Conservation (phyloP, 208 protist species). For the Leishmania braziliensis region DNA sequence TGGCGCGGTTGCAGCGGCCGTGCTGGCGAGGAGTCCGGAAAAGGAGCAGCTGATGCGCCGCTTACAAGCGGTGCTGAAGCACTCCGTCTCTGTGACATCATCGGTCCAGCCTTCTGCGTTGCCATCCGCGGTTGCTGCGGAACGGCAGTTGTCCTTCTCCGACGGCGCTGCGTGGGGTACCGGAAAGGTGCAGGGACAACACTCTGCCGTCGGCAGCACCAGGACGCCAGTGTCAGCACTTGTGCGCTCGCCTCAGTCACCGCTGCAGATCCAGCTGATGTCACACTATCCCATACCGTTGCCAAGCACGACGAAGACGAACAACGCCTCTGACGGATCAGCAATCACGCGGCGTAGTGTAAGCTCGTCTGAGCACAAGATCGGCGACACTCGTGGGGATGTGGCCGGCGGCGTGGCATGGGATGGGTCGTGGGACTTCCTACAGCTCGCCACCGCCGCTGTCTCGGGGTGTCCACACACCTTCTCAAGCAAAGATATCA, state of each 20-base stretch:
- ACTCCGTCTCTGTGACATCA: not conserved
- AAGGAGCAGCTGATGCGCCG: slow-evolving; percentile 31
- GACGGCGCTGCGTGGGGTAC: not conserved
- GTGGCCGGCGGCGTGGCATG: not conserved
- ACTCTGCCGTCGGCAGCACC: not conserved
- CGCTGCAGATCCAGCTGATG: not conserved
- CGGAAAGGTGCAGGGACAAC: not conserved
- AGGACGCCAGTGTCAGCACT: not conserved
- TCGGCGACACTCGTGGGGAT: not conserved
- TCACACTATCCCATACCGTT: not conserved
- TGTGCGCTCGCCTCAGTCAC: not conserved
- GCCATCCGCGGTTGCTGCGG: slow-evolving; percentile 1
- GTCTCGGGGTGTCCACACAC: slow-evolving; percentile 7
- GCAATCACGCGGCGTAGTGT: not conserved
- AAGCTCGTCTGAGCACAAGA: not conserved
- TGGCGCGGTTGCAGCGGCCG: not conserved
- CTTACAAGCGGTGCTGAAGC: slow-evolving; percentile 15
- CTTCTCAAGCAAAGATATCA: slow-evolving; percentile 13
- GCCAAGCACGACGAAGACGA: not conserved
- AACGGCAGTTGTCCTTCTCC: not conserved
- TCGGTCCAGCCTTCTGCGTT: not conserved
- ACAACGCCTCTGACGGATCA: not conserved
- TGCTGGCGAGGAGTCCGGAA: not conserved
- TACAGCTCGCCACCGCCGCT: not conserved
- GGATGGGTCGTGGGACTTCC: not conserved